phyloP scores from a whole-genome alignment of 805 yeast species.

The Wickerhamiella nectarea region DNA sequence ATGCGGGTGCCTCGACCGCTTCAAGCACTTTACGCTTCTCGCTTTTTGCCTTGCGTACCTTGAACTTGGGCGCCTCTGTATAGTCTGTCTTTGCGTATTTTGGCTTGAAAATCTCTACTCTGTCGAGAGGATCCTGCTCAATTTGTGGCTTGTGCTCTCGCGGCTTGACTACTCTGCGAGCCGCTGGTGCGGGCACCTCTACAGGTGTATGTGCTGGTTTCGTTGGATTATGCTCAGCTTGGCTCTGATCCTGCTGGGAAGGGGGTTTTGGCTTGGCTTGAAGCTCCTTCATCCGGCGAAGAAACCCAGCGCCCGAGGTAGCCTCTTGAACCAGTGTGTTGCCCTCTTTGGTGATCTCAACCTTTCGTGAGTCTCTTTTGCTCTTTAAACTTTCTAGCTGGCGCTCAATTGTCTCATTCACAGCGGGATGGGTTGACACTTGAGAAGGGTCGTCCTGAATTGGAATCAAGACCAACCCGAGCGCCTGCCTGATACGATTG shows the following conservation, averaged over 20 bases:
- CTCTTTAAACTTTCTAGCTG: not conserved
- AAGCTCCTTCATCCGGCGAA: not conserved
- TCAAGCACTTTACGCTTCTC: not conserved
- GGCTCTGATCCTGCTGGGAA: too few relatives aligned
- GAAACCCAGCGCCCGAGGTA: not conserved
- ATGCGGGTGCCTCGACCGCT: not conserved
- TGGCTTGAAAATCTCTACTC: not conserved
- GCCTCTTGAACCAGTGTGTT: not conserved
- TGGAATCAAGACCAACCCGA: conserved; percentile 8
- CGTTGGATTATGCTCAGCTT: not conserved
- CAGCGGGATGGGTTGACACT: not conserved
- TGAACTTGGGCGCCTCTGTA: not conserved
- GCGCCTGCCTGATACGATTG: conserved; percentile 5
- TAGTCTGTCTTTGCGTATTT: not conserved
- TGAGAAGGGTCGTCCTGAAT: not conserved
- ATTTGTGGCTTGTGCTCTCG: too few relatives aligned
- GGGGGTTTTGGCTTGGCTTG: not conserved
- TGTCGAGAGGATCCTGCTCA: not conserved
- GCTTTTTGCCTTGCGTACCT: conserved; percentile 1
- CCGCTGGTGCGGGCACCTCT: too few relatives aligned
- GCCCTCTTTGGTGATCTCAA: not conserved
- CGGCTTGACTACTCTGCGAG: too few relatives aligned
- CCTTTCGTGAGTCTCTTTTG: not conserved
- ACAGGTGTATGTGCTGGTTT: too few relatives aligned
- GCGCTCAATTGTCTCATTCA: not conserved